Evolutionary conservation across 176 grass and related monocot genomes (phyloP).

Genomic region (Rhynchospora tenuis): DNA sequence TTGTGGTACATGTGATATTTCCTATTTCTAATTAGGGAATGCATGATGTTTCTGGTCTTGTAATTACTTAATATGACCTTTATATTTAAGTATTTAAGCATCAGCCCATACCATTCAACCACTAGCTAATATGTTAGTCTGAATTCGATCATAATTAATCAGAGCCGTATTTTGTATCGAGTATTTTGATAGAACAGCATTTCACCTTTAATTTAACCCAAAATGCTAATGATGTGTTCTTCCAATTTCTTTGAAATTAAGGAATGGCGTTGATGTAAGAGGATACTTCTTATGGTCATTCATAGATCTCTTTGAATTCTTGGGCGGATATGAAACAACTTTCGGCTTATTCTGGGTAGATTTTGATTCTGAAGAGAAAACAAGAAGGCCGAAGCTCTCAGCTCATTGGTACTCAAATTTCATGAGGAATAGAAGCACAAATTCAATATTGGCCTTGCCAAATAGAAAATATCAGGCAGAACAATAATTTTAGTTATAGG

Average conservation of each 20-base stretch:
- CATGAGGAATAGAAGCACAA: background rate
- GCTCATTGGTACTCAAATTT: constrained; percentile 67
- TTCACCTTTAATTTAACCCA: background rate
- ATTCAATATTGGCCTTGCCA: background rate
- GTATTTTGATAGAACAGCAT: too few species aligned
- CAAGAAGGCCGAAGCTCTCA: constrained; percentile 53
- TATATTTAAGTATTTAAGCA: background rate
- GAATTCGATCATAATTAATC: background rate
- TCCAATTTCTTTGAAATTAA: constrained; percentile 2
- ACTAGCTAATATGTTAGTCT: background rate
- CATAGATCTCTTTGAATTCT: constrained; percentile 67
- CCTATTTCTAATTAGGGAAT: background rate
- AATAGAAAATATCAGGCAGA: background rate
- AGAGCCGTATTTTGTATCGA: background rate
- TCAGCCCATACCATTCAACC: background rate
- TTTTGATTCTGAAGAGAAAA: constrained; percentile 41
- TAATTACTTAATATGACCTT: background rate
- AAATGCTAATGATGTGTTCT: background rate
- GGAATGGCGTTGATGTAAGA: constrained; percentile 68
- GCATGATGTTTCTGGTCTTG: background rate
- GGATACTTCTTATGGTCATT: constrained; percentile 97
- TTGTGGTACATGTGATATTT: background rate
- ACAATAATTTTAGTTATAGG: background rate
- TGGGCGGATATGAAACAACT: constrained; percentile 32
- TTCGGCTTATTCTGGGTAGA: constrained; percentile 62